Evolutionary conservation across 2,329 filamentous ascomycete species (phyloP), one percentile per base, ranked within the genome.

Genomic region (Ophiostoma montium): DNA sequence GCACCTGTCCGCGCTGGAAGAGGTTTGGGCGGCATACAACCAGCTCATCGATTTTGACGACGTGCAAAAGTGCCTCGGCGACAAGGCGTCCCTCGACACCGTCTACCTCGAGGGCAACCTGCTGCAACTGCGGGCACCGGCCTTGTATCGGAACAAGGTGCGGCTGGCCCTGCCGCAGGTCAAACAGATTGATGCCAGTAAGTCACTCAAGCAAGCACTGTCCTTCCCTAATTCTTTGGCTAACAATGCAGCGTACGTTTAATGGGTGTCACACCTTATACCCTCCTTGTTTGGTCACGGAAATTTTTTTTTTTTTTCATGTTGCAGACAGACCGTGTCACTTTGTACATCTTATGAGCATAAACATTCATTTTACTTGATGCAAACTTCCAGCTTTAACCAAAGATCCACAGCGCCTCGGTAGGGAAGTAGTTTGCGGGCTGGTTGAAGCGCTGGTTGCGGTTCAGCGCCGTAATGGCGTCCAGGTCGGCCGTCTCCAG

Each of bases 91-190:
- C 35, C 66, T 96, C 57, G 79, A 82, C 52, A 95, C 92, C 1
- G 90, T 98, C 11, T 98, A 98, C 63, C 94, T 98, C 56, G 92
- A 98, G 62, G 89, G 88, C 1, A 95, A 94, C 59, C 90, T 89
- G 23, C 65, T 98, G 57, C 92, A 98, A 67, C 71, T 80, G 53
- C 75, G 74, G 49, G 78, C 76, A 5, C 84, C 85, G n/a, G 85
- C 86, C 1, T 67, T 95, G 53, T 98, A 98, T 66, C 74, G 92
- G 60, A 96, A 95, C 67, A 98, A 98, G 68, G 80, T 98, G 39
- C 76, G 83, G 52, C 67, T 98, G 63, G 84, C 88, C 32, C 65
- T 98, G 64, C 92, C 92, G 50, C 84, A 92, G 64, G 70, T 98
- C 47, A 77, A 77, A 62, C 89, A 98, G 70, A 95, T 98, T 62